Conservation (phyloP, 768 basidiomycete genomes). For the Gloeopeniophorella convolvens region DNA sequence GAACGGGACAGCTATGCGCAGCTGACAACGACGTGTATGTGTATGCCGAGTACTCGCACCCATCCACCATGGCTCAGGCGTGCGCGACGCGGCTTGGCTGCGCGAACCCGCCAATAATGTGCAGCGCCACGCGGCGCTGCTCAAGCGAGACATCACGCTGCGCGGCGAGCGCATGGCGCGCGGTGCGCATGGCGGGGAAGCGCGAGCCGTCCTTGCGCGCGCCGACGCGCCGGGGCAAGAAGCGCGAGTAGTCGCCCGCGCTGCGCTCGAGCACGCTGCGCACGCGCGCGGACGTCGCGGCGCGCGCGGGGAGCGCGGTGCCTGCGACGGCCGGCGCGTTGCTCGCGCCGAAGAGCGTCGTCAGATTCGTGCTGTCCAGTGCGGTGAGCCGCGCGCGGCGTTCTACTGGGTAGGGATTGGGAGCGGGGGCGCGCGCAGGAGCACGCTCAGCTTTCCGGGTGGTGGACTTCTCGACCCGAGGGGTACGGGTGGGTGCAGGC, state of each 20-base stretch:
- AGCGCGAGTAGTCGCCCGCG: constrained; percentile 48
- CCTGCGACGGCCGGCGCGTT: neutral
- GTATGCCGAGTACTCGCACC: neutral
- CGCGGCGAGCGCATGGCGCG: constrained; percentile 37
- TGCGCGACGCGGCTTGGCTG: neutral
- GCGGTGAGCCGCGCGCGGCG: neutral
- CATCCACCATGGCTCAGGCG: neutral
- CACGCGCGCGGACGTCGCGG: constrained; percentile 21
- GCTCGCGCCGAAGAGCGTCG: constrained; percentile 12
- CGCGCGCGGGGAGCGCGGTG: neutral
- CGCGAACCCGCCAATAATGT: constrained; percentile 29
- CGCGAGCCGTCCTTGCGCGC: constrained; percentile 25
- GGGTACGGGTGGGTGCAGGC: no score
- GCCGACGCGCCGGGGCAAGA: constrained; percentile 29
- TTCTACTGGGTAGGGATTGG: neutral
- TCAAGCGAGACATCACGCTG: constrained; percentile 36
- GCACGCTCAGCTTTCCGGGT: no score
- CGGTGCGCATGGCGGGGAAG: constrained; percentile 37
- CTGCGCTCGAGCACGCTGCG: constrained; percentile 30
- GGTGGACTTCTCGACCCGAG: neutral
- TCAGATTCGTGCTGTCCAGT: constrained; percentile 11
- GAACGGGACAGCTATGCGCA: no score
- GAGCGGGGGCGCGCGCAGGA: neutral
- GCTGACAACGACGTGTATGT: no score
- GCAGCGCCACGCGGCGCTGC: constrained; percentile 35